Evolutionary conservation across 2,329 filamentous ascomycete species (phyloP), one percentile per base, ranked within the genome.

Genomic region (Arthroderma sp.): DNA sequence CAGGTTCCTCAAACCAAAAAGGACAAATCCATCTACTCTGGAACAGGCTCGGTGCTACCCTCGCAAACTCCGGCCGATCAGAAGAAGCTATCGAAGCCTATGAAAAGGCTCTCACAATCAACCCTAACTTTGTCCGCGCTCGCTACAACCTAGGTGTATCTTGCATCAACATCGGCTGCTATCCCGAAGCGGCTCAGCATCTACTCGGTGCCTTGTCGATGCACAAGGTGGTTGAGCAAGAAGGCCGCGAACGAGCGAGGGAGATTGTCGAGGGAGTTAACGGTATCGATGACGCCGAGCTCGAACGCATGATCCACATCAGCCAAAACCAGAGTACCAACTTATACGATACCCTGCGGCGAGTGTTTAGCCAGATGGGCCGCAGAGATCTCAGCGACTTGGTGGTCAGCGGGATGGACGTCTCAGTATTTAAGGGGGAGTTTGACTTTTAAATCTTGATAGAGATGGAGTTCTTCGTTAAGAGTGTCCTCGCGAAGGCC

Each of bases 81-180:
- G 93, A 98, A 74, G 93, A 98, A 72, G 93, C 93, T 59, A 98
- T 98, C 66, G 87, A 91, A 47, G 93, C 93, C 0, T 98, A 98
- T 73, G 90, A 94, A 67, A 89, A 91, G 68, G 93, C 93, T 0
- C 81, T 98, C 7, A 86, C 84, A 44, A 81, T 96, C 60, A 87
- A 91, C 58, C 88, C 91, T 56, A 98, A 98, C 76, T 98, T 98
- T 69, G 94, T 98, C 17, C 87, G 93, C 59, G 93, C 93, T 2
- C 82, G 93, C 47, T 98, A 98, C 77, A 98, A 98, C 73, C 82
- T 98, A 1, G 93, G 93, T 49, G 93, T 97, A 8, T 88, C 84
- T 59, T 97, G 93, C 72, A 97, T 98, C 72, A 97, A 97, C 73
- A 95, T 97, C 64, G 91, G 91, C 56, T 96, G 91, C 73, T 91